A percentile compares a stretch with the other conserved stretches of the same genome.
Conservation (phyloP, 371 early-diverging fungal species). For the Lichtheimia corymbifera region DNA sequence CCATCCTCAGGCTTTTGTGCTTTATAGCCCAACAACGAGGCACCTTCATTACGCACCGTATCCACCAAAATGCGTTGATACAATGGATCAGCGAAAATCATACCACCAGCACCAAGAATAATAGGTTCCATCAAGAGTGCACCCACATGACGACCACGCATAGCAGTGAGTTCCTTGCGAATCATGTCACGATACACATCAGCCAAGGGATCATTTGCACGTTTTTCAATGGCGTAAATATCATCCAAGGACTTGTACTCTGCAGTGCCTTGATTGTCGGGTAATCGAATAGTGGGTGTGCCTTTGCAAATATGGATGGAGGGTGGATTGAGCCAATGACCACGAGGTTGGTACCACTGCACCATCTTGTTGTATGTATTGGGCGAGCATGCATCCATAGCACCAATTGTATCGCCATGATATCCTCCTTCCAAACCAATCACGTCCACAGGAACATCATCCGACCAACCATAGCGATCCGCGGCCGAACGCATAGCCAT, state of each 20-base stretch:
- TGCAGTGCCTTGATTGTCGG: conserved; percentile 7
- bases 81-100: conserved; percentile 82
- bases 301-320: conserved; percentile 65
- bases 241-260: conserved; percentile 32
- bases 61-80: conserved; percentile 73
- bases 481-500: conserved; percentile 68
- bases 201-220: conserved; percentile 31
- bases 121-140: conserved; percentile 80
- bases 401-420: conserved; percentile 87
- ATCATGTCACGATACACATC: conserved; percentile 54
- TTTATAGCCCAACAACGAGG: conserved; percentile 32
- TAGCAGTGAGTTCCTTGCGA: conserved; percentile 35
- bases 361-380: conserved; percentile 76
- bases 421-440: conserved; percentile 78
- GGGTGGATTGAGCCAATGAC: conserved; percentile 79
- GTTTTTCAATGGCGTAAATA: conserved; percentile 38
- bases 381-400: conserved; percentile 81
- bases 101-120: conserved; percentile 83
- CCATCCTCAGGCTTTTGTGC: conserved; percentile 16
- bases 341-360: conserved; percentile 77
- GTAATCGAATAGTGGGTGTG: conserved; percentile 47
- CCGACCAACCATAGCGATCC: conserved; percentile 42
- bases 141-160: conserved; percentile 67
- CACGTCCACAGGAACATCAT: conserved; percentile 51
- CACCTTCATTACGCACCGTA: conserved; percentile 56